Conservation (phyloP, 2,329 filamentous ascomycete genomes). For the Exophiala sp. region DNA sequence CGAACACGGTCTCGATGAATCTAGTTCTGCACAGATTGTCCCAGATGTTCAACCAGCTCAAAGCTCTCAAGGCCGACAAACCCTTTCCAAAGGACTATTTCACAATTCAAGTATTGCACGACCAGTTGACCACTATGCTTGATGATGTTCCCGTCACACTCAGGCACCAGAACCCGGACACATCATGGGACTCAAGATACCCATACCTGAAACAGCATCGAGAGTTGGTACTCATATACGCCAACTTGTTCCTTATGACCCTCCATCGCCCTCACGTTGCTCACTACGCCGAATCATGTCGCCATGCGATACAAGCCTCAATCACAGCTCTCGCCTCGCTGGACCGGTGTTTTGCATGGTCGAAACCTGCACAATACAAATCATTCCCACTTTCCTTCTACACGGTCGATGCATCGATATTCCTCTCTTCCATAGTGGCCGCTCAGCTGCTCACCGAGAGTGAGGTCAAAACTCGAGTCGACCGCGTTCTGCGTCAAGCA, state of each 20-base stretch:
- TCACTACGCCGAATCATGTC: background rate
- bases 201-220: conserved; percentile 7
- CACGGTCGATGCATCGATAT: conserved; percentile 3
- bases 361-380: conserved; percentile 2
- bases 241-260: conserved; percentile 6
- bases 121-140: background rate
- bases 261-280: conserved; percentile 4
- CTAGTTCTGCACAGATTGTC: conserved; percentile 3
- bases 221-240: conserved; percentile 2
- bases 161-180: background rate
- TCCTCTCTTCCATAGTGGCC: conserved; percentile 1
- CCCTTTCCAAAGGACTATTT: background rate
- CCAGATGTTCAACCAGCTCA: background rate
- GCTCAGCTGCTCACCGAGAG: background rate
- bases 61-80: conserved; percentile 2
- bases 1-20: background rate
- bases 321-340: background rate
- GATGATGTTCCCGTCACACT: conserved; percentile 4
- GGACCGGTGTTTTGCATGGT: background rate
- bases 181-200: conserved; percentile 7
- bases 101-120: background rate
- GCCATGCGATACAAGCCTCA: conserved; percentile 1
- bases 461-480: background rate
- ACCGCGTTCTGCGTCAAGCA: background rate
- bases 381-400: conserved; percentile 3